Percentiles rank a stretch among this genome's conserved stretches.
These are phyloP conservation scores for Antarctomyces pellizariae DNA, from an alignment of 495 filamentous ascomycete genomes.

Conservation along the genomic window DNA sequence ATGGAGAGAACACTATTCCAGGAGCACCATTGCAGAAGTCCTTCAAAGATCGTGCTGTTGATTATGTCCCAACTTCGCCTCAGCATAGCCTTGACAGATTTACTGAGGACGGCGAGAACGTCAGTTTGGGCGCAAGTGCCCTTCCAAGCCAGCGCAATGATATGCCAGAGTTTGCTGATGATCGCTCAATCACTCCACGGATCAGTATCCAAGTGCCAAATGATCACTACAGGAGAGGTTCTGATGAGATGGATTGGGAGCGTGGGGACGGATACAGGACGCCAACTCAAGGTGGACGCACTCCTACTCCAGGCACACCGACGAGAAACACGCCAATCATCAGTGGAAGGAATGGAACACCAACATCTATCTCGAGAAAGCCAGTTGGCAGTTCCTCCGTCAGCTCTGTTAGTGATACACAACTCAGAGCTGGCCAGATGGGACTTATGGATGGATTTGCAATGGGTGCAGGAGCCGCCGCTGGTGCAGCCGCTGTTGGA, in stretches of 20 bases:
- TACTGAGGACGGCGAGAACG: conserved; percentile 29
- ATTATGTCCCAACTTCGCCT: conserved; percentile 37
- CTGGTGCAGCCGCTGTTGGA: conserved; percentile 20
- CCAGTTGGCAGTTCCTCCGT: conserved; percentile 6
- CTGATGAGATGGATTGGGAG: too few species aligned
- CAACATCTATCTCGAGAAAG: conserved; percentile 15
- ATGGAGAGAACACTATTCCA: conserved; percentile 6
- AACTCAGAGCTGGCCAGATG: conserved; percentile 16
- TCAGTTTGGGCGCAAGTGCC: conserved; percentile 35
- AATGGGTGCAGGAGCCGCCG: conserved; percentile 21
- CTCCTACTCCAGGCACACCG: conserved; percentile 29
- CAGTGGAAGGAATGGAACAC: background rate
- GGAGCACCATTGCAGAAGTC: conserved; percentile 17
- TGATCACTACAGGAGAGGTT: too few species aligned
- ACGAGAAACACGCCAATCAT: conserved; percentile 22
- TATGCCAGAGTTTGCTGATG: conserved; percentile 42
- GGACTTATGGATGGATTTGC: too few species aligned
- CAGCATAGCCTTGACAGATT: conserved; percentile 52
- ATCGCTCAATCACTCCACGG: conserved; percentile 33
- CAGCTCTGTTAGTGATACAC: conserved; percentile 6
- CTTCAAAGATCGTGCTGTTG: conserved; percentile 30
- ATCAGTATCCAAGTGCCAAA: too few species aligned
- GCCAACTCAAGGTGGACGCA: conserved; percentile 26
- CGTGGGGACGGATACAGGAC: conserved; percentile 27
- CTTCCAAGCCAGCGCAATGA: conserved; percentile 35